Evolutionary conservation across 2,329 filamentous ascomycete genomes (phyloP), one percentile per base, ranked within the genome.

Genomic region (Xylariales sp.): DNA sequence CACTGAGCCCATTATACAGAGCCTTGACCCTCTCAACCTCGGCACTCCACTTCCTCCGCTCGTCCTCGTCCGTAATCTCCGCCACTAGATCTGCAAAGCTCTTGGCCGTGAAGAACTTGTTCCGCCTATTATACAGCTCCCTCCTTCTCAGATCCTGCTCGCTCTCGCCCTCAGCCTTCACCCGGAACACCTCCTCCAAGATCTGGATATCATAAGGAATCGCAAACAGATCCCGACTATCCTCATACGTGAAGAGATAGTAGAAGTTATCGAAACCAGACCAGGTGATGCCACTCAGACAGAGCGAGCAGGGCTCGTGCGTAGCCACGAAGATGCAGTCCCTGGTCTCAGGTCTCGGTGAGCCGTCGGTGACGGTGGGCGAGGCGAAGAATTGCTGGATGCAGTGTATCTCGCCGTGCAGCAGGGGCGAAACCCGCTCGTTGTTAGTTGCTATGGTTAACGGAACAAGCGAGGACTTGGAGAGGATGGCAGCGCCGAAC

Each of bases 381-480:
- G 46, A 35, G 0, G 64, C 64, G 58, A 76, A 79, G 61, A 79
- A 79, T 22, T 69, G 59, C 50, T 78, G 74, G 57, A 80, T 78
- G 63, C 75, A 79, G 56, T 78, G 75, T 56, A 79, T 76, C 49
- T 80, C 76, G 46, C 75, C 76, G 55, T 79, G 76, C 7, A 79
- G 64, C 4, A 79, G 64, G 2, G 76, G 76, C 4, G 75, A 78
- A 1, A 54, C 55, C 9, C 65, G 64, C 55, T 79, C 75, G 55
- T 78, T 70, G 62, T 80, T 80, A 33, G 73, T 78, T 8, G 74
- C 66, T 5, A 74, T 67, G 0, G 70, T 74, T 11, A 73, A 55
- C 3, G 70, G 62, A 0, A 49, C 32, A 5, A 78, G 66, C 12
- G 52, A 55, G 2, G 56, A 35, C 1, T 68, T 64, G 6, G 64